Evolutionary conservation across 768 basidiomycete genomes (phyloP).

Genomic region (Megacollybia marginata): DNA sequence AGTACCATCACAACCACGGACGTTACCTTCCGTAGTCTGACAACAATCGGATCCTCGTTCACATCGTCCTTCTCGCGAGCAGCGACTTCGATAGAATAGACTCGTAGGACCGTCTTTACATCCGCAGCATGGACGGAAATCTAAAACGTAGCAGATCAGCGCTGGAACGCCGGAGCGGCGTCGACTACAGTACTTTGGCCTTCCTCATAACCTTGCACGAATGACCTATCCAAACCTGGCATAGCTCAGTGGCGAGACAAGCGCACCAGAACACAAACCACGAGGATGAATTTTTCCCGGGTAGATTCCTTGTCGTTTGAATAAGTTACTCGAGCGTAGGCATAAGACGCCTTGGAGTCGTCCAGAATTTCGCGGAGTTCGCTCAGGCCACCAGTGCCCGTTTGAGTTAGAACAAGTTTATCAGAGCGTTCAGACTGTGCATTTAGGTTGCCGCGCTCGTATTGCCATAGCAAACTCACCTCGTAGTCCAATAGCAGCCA

Average conservation of each 20-base stretch:
- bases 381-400: constrained; percentile 71
- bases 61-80: constrained; percentile 80
- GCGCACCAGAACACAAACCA: constrained; percentile 27
- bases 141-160: constrained; percentile 31
- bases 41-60: constrained; percentile 80
- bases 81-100: constrained; percentile 82
- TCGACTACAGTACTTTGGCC: constrained; percentile 61
- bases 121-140: constrained; percentile 89
- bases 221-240: constrained; percentile 70
- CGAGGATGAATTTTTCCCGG: constrained; percentile 84
- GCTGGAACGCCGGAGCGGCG: constrained; percentile 21
- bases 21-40: constrained; percentile 71
- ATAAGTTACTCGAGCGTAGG: constrained; percentile 66
- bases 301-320: constrained; percentile 80
- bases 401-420: constrained; percentile 69
- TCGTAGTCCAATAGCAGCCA: constrained; percentile 91
- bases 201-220: constrained; percentile 86
- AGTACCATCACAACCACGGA: background rate
- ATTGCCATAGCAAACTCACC: constrained; percentile 21
- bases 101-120: constrained; percentile 74
- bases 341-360: constrained; percentile 73
- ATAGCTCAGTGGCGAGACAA: constrained; percentile 4
- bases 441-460: constrained; percentile 1
- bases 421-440: constrained; percentile 66
- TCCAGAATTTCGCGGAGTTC: constrained; percentile 71